Conservation (phyloP, 345 rosid genomes). For the Leavenworthia alabamica region DNA sequence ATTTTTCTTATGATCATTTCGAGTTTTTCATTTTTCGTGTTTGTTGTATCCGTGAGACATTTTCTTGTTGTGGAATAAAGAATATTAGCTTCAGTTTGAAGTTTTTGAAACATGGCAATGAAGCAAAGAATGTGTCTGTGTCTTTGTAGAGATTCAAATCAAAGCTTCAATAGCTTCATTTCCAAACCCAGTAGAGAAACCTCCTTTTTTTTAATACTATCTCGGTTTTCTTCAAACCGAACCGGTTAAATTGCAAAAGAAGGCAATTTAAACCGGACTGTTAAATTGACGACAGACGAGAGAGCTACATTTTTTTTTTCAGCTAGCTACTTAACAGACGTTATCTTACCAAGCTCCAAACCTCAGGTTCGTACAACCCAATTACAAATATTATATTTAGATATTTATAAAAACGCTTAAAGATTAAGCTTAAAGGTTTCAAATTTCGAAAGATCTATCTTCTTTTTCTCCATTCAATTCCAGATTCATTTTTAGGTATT, state of each 20-base stretch:
- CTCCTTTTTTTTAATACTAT: too few species aligned
- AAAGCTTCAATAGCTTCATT: too few species aligned
- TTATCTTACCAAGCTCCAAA: constrained; percentile 13
- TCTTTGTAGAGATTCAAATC: too few species aligned
- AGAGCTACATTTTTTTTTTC: too few species aligned
- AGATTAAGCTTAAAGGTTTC: constrained; percentile 20
- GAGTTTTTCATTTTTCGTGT: constrained; percentile 11
- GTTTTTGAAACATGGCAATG: constrained; percentile 18
- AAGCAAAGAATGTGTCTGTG: too few species aligned
- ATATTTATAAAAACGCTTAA: too few species aligned
- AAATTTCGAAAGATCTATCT: constrained; percentile 4
- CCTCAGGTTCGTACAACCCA: constrained; percentile 23
- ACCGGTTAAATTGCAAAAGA: neutral
- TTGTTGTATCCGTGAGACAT: constrained; percentile 17
- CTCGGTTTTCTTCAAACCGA: neutral
- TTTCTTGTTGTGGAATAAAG: constrained; percentile 28
- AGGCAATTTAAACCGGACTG: too few species aligned
- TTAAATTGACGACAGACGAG: neutral
- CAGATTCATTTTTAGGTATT: constrained; percentile 9
- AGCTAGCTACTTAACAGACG: constrained; percentile 26
- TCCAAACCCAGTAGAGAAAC: too few species aligned
- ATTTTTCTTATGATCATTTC: constrained; percentile 17
- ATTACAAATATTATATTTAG: neutral
- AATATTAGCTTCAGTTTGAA: constrained; percentile 22
- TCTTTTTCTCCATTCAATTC: neutral